phyloP scores from a whole-genome alignment of 2,329 filamentous ascomycete species.

The Xylaria sp. region DNA sequence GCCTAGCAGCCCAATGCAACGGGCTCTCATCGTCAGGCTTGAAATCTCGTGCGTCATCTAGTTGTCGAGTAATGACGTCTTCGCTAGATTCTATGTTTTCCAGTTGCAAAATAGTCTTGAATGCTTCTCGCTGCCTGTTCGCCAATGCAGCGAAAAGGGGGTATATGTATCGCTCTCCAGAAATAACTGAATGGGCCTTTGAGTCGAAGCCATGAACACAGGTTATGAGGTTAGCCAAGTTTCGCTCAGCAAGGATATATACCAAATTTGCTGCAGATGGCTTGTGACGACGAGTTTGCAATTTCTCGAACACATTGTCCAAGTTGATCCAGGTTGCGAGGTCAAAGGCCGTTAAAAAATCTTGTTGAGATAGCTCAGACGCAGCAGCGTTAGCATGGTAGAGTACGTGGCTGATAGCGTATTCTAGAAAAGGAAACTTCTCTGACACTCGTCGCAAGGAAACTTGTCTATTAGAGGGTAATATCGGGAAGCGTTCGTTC shows the following conservation, averaged over 20 bases:
- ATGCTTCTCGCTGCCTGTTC: constrained; percentile 15
- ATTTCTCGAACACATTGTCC: neutral
- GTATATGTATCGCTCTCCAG: constrained; percentile 7
- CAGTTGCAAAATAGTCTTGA: neutral
- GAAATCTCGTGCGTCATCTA: no score
- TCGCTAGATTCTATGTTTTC: no score
- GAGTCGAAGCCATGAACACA: neutral
- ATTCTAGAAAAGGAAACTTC: neutral
- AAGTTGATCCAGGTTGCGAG: neutral
- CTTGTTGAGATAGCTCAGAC: neutral
- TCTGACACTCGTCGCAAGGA: neutral
- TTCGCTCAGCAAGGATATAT: constrained; percentile 30
- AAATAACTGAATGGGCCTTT: neutral
- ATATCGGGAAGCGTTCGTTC: constrained; percentile 5
- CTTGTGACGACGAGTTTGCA: constrained; percentile 12
- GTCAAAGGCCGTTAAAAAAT: neutral
- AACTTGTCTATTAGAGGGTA: no score
- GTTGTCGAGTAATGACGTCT: no score
- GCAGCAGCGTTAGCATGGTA: neutral
- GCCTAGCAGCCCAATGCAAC: no score
- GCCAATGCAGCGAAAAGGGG: constrained; percentile 27
- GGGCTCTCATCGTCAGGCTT: no score
- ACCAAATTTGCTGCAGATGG: constrained; percentile 1
- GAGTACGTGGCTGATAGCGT: neutral
- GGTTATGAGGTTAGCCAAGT: constrained; percentile 23